A percentile compares a stretch with the other conserved stretches of the same genome.
These are phyloP conservation scores for Gamarada debralockiae DNA, from an alignment of 495 filamentous ascomycete species.

Conservation along the genomic window DNA sequence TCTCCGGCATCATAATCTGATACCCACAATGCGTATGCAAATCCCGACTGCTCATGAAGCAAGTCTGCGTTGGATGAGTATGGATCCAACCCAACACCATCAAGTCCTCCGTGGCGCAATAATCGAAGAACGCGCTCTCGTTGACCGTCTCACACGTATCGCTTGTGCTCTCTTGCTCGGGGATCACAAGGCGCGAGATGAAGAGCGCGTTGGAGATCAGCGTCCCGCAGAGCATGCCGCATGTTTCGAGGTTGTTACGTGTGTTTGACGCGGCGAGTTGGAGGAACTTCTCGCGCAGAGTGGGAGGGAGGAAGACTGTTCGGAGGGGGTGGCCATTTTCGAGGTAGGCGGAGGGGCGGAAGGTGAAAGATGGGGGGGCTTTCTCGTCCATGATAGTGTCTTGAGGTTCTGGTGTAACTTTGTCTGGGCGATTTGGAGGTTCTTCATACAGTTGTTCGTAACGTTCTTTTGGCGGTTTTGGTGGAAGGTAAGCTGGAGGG, in stretches of 20 bases:
- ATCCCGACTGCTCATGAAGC: constrained; percentile 95
- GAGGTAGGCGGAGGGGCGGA: constrained; percentile 80
- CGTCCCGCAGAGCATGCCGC: constrained; percentile 88
- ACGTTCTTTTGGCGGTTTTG: constrained; percentile 41
- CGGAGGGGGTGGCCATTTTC: constrained; percentile 85
- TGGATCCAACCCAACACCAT: constrained; percentile 97
- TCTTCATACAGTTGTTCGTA: background rate
- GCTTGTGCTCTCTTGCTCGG: constrained; percentile 80
- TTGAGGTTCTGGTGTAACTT: constrained; percentile 19
- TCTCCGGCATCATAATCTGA: constrained; percentile 91
- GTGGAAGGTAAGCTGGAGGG: constrained; percentile 27
- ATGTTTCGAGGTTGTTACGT: constrained; percentile 78
- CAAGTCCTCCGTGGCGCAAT: constrained; percentile 78
- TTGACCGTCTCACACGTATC: constrained; percentile 94
- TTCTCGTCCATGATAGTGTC: constrained; percentile 20
- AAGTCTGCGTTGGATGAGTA: constrained; percentile 93
- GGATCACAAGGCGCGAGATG: constrained; percentile 81
- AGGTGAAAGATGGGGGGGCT: constrained; percentile 50
- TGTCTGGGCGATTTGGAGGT: constrained; percentile 18
- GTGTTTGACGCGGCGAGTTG: constrained; percentile 72
- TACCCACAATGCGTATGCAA: constrained; percentile 91
- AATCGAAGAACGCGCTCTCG: constrained; percentile 78
- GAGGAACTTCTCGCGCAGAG: constrained; percentile 71
- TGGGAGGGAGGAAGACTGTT: constrained; percentile 77
- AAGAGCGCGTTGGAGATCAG: constrained; percentile 91